These are phyloP conservation scores for Corymbia calophylla DNA, from an alignment of 441 rosid species.

Conservation along the genomic window DNA sequence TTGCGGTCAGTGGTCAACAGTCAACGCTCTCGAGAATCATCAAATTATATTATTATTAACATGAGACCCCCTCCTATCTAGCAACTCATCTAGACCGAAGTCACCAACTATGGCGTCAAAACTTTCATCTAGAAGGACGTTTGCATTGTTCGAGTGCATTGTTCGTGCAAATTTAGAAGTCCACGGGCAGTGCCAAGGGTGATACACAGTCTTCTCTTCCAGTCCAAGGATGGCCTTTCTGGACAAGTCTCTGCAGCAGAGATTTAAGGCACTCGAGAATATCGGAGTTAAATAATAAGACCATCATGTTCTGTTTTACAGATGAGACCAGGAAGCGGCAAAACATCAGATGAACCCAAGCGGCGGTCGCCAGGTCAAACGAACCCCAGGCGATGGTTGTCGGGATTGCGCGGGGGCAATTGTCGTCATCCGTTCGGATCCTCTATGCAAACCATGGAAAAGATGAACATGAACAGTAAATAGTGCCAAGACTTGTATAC, in stretches of 20 bases:
- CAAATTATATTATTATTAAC: conserved; percentile 6
- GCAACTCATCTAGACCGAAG: conserved; percentile 80
- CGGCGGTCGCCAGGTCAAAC: too few relatives aligned
- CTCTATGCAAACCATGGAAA: too few relatives aligned
- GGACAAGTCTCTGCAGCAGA: conserved; percentile 33
- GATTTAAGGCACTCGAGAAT: neutral
- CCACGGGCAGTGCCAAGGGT: conserved; percentile 84
- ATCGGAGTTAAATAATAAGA: neutral
- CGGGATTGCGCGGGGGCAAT: too few relatives aligned
- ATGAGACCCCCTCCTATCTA: conserved; percentile 74
- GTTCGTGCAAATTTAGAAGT: conserved; percentile 83
- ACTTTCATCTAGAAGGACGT: conserved; percentile 72
- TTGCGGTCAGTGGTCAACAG: too few relatives aligned
- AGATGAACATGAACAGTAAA: too few relatives aligned
- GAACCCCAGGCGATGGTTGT: too few relatives aligned
- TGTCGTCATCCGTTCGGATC: too few relatives aligned
- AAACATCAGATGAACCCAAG: neutral
- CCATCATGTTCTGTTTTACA: neutral
- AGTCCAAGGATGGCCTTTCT: conserved; percentile 67
- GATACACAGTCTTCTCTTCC: conserved; percentile 65
- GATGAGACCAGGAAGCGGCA: neutral
- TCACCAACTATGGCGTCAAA: conserved; percentile 93
- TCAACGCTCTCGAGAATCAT: too few relatives aligned
- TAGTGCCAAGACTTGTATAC: too few relatives aligned
- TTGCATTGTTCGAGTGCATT: conserved; percentile 87